These are phyloP conservation scores for Monosporascus sp. DNA, from an alignment of 2,329 filamentous ascomycete genomes.

Conservation along the genomic window DNA sequence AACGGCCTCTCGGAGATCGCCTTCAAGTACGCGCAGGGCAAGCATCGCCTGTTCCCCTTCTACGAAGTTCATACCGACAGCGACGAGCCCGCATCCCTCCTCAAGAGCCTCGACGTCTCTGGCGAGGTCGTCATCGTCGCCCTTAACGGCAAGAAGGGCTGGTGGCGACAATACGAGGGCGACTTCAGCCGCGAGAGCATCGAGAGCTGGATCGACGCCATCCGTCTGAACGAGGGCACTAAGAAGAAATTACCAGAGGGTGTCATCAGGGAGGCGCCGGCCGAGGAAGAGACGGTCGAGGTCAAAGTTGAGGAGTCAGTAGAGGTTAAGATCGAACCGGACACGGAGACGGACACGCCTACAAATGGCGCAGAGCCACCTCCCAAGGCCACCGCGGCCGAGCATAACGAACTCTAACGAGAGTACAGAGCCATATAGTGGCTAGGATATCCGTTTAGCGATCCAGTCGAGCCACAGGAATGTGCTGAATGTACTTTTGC, in stretches of 20 bases:
- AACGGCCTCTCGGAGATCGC: slow-evolving; percentile 65
- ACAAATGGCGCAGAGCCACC: slow-evolving; percentile 29
- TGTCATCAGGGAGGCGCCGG: slow-evolving; percentile 40
- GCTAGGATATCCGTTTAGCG: neutral
- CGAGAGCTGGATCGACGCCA: slow-evolving; percentile 85
- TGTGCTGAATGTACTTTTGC: neutral
- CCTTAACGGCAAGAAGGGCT: slow-evolving; percentile 76
- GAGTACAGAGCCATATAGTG: neutral
- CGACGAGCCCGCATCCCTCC: slow-evolving; percentile 48
- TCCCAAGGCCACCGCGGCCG: slow-evolving; percentile 28
- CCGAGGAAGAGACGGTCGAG: slow-evolving; percentile 39
- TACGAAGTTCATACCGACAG: slow-evolving; percentile 66
- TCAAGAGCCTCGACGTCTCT: slow-evolving; percentile 57
- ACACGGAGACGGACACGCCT: slow-evolving; percentile 19
- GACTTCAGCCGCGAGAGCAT: slow-evolving; percentile 57
- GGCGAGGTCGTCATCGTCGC: slow-evolving; percentile 68
- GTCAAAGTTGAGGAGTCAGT: slow-evolving; percentile 29
- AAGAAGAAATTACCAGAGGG: slow-evolving; percentile 70
- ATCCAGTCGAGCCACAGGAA: no score
- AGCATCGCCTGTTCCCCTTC: slow-evolving; percentile 74
- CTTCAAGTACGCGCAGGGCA: slow-evolving; percentile 64
- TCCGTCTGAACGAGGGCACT: slow-evolving; percentile 78
- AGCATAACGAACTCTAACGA: slow-evolving; percentile 48
- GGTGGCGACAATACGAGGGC: slow-evolving; percentile 73
- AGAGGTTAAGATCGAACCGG: slow-evolving; percentile 23